A percentile compares a stretch with the other conserved stretches of the same genome.
Evolutionary conservation across 2,329 filamentous ascomycete species (phyloP).

Genomic region (Talaromyces piceae): DNA sequence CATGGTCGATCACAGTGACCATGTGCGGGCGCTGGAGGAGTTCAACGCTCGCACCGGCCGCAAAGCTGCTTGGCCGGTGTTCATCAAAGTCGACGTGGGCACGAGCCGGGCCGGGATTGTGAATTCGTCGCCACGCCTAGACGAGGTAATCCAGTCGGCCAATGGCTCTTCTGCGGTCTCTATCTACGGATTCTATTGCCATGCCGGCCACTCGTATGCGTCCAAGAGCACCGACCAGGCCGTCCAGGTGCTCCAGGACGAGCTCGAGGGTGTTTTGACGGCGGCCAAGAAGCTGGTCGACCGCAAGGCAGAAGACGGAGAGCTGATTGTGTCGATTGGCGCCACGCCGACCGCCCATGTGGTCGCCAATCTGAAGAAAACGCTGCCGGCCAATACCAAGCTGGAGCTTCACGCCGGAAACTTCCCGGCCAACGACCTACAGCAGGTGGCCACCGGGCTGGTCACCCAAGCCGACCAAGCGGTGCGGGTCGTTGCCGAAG

Average conservation of each 20-base stretch:
- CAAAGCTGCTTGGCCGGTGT: conserved; percentile 24
- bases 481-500: conserved; percentile 25
- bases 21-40: conserved; percentile 25
- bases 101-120: conserved; percentile 29
- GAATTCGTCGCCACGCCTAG: conserved; percentile 19
- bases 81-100: conserved; percentile 34
- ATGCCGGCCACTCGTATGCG: conserved; percentile 33
- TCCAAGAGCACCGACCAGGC: conserved; percentile 25
- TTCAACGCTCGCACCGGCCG: conserved; percentile 3
- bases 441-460: conserved; percentile 32
- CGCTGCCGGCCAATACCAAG: conserved; percentile 17
- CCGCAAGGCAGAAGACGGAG: conserved; percentile 14
- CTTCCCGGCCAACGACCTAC: conserved; percentile 34
- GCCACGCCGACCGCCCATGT: conserved; percentile 34
- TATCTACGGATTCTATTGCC: conserved; percentile 34
- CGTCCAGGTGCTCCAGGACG: conserved; percentile 21
- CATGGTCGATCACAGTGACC: conserved; percentile 26
- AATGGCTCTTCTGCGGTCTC: conserved; percentile 22
- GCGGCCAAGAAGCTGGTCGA: conserved; percentile 21
- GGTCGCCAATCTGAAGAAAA: conserved; percentile 21
- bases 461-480: conserved; percentile 24
- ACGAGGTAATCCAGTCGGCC: conserved; percentile 20
- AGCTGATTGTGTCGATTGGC: conserved; percentile 28
- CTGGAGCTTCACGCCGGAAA: conserved; percentile 33
- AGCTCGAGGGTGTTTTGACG: conserved; percentile 24